Base-by-base conservation (phyloP, 768 basidiomycete genomes). In the Brasilioporus rufonigricans region DNA sequence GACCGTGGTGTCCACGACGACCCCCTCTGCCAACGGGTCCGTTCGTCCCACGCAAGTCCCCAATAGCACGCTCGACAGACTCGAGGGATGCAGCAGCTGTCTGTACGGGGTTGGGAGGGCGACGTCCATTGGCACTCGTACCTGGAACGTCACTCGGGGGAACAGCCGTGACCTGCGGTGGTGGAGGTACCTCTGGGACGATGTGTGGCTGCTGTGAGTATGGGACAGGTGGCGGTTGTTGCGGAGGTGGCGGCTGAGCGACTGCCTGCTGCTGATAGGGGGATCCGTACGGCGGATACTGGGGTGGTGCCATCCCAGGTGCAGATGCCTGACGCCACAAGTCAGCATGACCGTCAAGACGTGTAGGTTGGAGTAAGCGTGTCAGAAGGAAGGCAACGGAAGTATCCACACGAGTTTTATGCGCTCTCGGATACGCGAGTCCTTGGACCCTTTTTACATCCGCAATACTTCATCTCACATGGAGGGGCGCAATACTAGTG, bases 1-100 rank as follows among this genome's bases (percentile, higher is more conserved):
- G 67, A 23, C 61, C 64, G 11, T 65, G 68, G 45, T 63, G 62
- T 21, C 65, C 65, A 45, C 74, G 71, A 13, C 76, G 74, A 14
- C 73, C 70, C 0, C 80, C 76, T 50, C 78, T 65, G 31, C 76
- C 74, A 14, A 71, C 68, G 11, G 67, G 64, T 13, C 67, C 67
- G 12, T 69, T 68, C 11, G 72, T 63, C 8, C 74, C 72, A 39
- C 80, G 77, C 61, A 82, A 62, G 54, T 82, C 81, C 23, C 76
- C 78, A 6, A 82, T 65, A 8, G 80, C 80, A 41, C 80, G 78
- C 48, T 85, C 85, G 52, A 91, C 80, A 38, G 81, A 87, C 71
- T 90, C 86, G 39, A 90, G 74, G 4, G 89, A 90, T 0, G 86
- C 86, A 0, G 86, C 82, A 3, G 88, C 88, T 4, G 82, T 85